Evolutionary conservation across 495 filamentous ascomycete species (phyloP), one percentile per base, ranked within the genome.

Genomic region (Recurvomyces mirabilis): DNA sequence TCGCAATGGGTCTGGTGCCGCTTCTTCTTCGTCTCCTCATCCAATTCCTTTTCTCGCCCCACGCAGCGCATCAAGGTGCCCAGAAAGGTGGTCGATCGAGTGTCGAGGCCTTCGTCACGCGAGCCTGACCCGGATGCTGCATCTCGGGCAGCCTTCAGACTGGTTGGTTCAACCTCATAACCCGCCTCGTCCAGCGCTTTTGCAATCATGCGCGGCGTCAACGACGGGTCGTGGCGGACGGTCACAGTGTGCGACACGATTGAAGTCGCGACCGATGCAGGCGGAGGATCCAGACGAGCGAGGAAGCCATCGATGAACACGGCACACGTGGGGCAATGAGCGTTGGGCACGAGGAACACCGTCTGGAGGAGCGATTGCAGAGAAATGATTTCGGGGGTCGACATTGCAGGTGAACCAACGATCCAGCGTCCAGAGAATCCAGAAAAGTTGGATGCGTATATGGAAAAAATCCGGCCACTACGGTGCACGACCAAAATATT

Each of bases 311-410:
- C 65, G 56, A 77, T 75, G 53, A 63, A 55, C 23, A 71, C 67
- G 17, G 72, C 69, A 52, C 73, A 77, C 20, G 74, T 72, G 22
- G 73, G 69, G 63, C 76, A 81, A 55, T 81, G 77, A 12, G 78
- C 64, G 62, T 79, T 79, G 38, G 62, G 54, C 45, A 63, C 57
- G 43, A 61, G 55, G 21, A 61, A 46, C 9, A 51, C 54, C 7
- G 57, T 62, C 5, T 46, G 43, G 18, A 23, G 32, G 26, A 29
- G 26, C 26, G 26, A 29, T n/a, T 7, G 26, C 26, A n/a, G 26
- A 29, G 26, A 29, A n/a, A 29, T 29, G 26, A 29, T 29, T n/a
- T 29, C 26, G 26, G n/a, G 26, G 26, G 26, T n/a, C 26, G 26
- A 29, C 26, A 29, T 29, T 29, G 26, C 7, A 29, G 26, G 26